phyloP scores from a whole-genome alignment of 371 early-diverging fungal species.

The Nematocida homosporus region DNA sequence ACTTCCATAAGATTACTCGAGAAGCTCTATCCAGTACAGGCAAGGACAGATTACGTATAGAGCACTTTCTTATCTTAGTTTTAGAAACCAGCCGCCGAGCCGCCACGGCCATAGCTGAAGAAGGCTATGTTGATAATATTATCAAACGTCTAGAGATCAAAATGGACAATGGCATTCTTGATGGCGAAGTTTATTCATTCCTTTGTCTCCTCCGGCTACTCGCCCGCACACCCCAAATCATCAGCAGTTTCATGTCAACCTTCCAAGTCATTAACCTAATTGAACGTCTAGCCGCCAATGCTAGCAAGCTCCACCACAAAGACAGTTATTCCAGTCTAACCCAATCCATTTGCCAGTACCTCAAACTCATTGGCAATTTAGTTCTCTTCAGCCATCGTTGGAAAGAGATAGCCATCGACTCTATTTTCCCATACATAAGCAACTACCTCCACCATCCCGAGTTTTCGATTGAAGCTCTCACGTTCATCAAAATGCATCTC shows the following conservation, averaged over 20 bases:
- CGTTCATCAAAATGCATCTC: slow-evolving; percentile 31
- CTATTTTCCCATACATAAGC: background rate
- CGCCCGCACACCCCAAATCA: background rate
- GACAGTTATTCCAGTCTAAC: slow-evolving; percentile 1
- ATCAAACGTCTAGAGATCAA: slow-evolving; percentile 11
- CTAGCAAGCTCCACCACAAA: background rate
- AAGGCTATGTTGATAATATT: slow-evolving; percentile 32
- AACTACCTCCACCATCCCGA: background rate
- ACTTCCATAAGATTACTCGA: slow-evolving; percentile 1
- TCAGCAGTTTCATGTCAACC: background rate
- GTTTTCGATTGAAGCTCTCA: background rate
- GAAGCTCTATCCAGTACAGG: slow-evolving; percentile 20
- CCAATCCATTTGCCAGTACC: slow-evolving; percentile 1
- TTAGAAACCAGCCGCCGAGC: background rate
- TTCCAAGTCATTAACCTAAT: slow-evolving; percentile 37
- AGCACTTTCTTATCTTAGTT: slow-evolving; percentile 20
- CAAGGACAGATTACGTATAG: background rate
- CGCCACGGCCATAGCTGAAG: background rate
- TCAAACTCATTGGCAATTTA: slow-evolving; percentile 27
- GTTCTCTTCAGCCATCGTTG: slow-evolving; percentile 11
- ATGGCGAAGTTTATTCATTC: slow-evolving; percentile 25
- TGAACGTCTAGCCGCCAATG: slow-evolving; percentile 6
- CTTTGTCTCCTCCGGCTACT: slow-evolving; percentile 23
- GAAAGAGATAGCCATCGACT: slow-evolving; percentile 32
- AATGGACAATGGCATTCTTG: slow-evolving; percentile 16